Conservation (phyloP, 2,329 filamentous ascomycete genomes). For the Fusarium bactridioides region DNA sequence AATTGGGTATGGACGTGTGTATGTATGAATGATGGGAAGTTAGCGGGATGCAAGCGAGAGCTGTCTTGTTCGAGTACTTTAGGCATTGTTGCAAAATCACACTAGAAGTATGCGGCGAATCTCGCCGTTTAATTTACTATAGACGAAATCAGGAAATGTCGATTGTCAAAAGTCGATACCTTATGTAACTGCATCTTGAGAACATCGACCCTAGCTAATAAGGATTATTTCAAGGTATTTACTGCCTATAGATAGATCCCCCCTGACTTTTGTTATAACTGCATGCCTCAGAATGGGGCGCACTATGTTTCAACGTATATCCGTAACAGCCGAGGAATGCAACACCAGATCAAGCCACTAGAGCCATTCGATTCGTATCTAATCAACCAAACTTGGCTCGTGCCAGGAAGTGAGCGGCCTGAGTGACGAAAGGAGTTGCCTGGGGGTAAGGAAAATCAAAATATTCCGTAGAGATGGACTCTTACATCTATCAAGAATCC, state of each 20-base stretch:
- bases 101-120: slow-evolving; percentile 7
- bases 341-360: neutral
- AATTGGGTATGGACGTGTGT: slow-evolving; percentile 16
- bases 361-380: neutral
- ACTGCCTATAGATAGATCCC: neutral
- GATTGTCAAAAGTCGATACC: neutral
- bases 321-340: neutral
- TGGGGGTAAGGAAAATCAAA: neutral
- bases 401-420: neutral
- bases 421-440: neutral
- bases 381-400: neutral
- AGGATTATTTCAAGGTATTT: neutral
- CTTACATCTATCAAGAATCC: neutral
- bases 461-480: neutral
- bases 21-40: neutral
- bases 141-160: slow-evolving; percentile 3
- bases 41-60: neutral
- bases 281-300: neutral
- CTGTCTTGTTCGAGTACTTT: slow-evolving; percentile 8
- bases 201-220: neutral
- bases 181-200: neutral
- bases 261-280: neutral
- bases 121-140: slow-evolving; percentile 5
- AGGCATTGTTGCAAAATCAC: slow-evolving; percentile 1
- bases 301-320: neutral